Percentiles rank a stretch among this genome's conserved stretches.
phyloP scores from a whole-genome alignment of 2,329 filamentous ascomycete species.

The Torrubiella hemipterigena region DNA sequence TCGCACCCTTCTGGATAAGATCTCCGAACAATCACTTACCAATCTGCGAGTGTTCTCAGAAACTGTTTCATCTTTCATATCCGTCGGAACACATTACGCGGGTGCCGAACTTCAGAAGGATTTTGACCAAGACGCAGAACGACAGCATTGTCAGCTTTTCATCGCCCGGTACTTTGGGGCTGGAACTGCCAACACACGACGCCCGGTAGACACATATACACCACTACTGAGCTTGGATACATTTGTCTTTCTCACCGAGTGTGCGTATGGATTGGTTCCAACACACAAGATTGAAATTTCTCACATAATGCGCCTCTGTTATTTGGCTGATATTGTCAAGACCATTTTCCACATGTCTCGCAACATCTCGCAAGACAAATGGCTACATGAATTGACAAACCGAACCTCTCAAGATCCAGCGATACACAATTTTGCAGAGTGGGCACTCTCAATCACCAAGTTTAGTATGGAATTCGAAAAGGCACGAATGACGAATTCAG shows the following conservation, averaged over 20 bases:
- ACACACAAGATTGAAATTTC: slow-evolving; percentile 61
- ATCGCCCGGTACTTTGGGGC: slow-evolving; percentile 40
- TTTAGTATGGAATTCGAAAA: slow-evolving; percentile 25
- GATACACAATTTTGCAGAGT: slow-evolving; percentile 42
- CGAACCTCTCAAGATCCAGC: slow-evolving; percentile 30
- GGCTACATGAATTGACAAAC: slow-evolving; percentile 32
- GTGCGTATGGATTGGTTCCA: slow-evolving; percentile 56
- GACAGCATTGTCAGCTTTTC: slow-evolving; percentile 68
- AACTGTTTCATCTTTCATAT: slow-evolving; percentile 74
- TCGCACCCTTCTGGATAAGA: slow-evolving; percentile 66
- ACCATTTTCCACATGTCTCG: slow-evolving; percentile 50
- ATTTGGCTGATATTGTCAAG: slow-evolving; percentile 83
- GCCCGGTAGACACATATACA: slow-evolving; percentile 32
- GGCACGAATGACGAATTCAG: too few species aligned
- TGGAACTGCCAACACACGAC: slow-evolving; percentile 25
- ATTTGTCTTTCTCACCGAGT: slow-evolving; percentile 74
- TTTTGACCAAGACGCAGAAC: slow-evolving; percentile 53
- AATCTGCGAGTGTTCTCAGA: slow-evolving; percentile 83
- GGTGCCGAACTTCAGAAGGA: slow-evolving; percentile 52
- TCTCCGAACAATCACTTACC: slow-evolving; percentile 72
- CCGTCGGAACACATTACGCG: slow-evolving; percentile 58
- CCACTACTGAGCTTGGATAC: slow-evolving; percentile 58
- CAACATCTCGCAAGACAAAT: slow-evolving; percentile 38
- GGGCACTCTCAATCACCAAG: slow-evolving; percentile 36
- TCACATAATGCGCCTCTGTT: slow-evolving; percentile 75